Evolutionary conservation across 2,329 filamentous ascomycete species (phyloP), one percentile per base, ranked within the genome.

Genomic region (Neoscytalidium dimidiatum): DNA sequence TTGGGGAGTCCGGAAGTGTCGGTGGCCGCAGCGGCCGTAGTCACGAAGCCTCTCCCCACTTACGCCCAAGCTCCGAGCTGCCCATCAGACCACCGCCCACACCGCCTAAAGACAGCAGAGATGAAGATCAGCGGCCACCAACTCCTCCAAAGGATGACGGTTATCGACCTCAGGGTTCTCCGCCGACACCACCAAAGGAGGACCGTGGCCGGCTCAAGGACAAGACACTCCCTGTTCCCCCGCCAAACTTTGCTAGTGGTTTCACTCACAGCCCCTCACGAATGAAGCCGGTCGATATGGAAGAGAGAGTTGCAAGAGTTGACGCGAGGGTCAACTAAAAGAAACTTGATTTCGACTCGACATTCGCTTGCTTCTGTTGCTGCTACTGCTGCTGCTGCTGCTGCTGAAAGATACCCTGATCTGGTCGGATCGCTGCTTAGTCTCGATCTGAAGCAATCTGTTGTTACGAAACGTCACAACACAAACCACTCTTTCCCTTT

Each of bases 1-100:
- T 88, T n/a, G 91, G 88, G 4, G 94, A 97, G 76, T 89, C 84
- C 9, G 86, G 84, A 7, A 92, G 90, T 66, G 84, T 88, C 26
- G 87, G 88, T 1, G 86, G 84, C 31, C 84, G 84, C 62, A 87
- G 86, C 71, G 35, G 76, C 74, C 73, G 71, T 52, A 71, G 73
- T 21, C 68, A 66, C 13, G 64, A 33, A 67, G 68, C 43, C 26
- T 68, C 43, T 62, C 52, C 53, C 26, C 43, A 28, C 14, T 33
- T 62, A 21, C 35, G 64, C 29, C 38, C 60, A 23, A 58, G 35
- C 49, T 41, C 69, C 70, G 3, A 57, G 68, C n/a, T 69, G 70
- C 43, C 66, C 69, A 71, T 72, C 21, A 71, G 72, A 43, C 78
- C 78, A 33, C 80, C 80, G 29, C 78, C 79, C 2, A 82, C 80